These are phyloP conservation scores for Trichoderma guizhouense DNA, from an alignment of 2,329 filamentous ascomycete genomes.

Conservation along the genomic window DNA sequence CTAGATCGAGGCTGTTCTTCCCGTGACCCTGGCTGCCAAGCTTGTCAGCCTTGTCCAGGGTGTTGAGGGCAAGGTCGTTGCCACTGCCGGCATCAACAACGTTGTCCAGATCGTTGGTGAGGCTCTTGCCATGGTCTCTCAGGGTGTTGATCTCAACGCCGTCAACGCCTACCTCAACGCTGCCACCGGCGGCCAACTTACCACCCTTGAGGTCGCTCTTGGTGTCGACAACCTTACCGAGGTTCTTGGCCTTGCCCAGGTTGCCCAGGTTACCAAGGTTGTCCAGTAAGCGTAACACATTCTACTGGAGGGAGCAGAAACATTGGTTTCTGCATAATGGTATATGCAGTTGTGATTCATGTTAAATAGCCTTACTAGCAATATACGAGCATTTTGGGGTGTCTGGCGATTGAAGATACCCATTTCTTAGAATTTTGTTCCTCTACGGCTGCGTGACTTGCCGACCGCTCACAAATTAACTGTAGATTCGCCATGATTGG, in stretches of 20 bases:
- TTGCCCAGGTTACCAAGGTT: background rate
- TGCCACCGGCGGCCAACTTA: conserved; percentile 21
- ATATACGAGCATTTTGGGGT: conserved; percentile 12
- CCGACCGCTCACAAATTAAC: background rate
- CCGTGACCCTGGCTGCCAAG: conserved; percentile 24
- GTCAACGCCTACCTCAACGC: conserved; percentile 25
- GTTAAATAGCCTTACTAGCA: conserved; percentile 12
- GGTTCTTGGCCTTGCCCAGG: conserved; percentile 17
- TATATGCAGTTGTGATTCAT: conserved; percentile 3
- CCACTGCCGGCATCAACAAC: background rate
- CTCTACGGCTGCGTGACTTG: background rate
- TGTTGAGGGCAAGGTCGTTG: conserved; percentile 11
- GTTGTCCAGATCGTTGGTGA: conserved; percentile 24
- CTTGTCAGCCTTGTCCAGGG: conserved; percentile 22
- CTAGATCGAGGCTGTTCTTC: conserved; percentile 23
- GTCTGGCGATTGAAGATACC: conserved; percentile 9
- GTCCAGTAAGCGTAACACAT: background rate
- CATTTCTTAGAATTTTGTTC: background rate
- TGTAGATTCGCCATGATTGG: background rate
- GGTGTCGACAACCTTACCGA: conserved; percentile 21
- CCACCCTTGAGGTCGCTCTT: conserved; percentile 23
- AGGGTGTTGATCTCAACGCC: conserved; percentile 22
- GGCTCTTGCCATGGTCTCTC: conserved; percentile 24
- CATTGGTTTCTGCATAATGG: background rate
- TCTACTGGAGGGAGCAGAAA: background rate